Conservation (phyloP, 768 basidiomycete genomes). For the Megacollybia marginata region DNA sequence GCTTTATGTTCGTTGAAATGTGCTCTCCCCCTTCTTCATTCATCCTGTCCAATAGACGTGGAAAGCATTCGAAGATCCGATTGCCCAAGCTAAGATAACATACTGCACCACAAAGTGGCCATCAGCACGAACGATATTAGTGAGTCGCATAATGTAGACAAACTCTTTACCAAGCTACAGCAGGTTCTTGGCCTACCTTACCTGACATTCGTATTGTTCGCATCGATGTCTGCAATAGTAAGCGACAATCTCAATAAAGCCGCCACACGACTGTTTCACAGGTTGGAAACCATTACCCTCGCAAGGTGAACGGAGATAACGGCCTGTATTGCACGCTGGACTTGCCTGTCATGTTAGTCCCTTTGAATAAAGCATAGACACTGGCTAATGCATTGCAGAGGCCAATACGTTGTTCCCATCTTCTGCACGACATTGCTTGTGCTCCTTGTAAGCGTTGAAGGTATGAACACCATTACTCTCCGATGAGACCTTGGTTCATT, state of each 20-base stretch:
- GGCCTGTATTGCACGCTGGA: conserved; percentile 44
- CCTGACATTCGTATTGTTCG: conserved; percentile 33
- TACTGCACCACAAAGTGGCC: too few species aligned
- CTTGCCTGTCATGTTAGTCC: conserved; percentile 27
- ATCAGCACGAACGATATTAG: too few species aligned
- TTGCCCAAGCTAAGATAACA: too few species aligned
- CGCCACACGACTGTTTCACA: conserved; percentile 10
- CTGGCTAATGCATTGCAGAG: conserved; percentile 8
- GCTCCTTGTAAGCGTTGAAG: conserved; percentile 37
- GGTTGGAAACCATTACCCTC: conserved; percentile 12
- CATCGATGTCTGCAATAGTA: conserved; percentile 29
- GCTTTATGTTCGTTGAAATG: conserved; percentile 23
- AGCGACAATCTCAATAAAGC: conserved; percentile 7
- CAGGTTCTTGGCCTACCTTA: conserved; percentile 24
- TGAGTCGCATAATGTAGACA: too few species aligned
- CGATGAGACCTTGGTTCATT: conserved; percentile 1
- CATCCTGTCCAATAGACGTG: too few species aligned
- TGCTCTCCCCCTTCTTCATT: too few species aligned
- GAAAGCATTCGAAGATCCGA: too few species aligned
- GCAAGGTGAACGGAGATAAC: conserved; percentile 24
- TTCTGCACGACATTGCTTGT: conserved; percentile 35
- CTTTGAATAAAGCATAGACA: background rate
- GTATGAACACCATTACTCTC: conserved; percentile 17
- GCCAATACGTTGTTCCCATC: conserved; percentile 29
- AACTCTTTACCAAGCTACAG: conserved; percentile 1